Conservation (phyloP, 805 yeast species). For the Cyberlindnera maclurae region DNA sequence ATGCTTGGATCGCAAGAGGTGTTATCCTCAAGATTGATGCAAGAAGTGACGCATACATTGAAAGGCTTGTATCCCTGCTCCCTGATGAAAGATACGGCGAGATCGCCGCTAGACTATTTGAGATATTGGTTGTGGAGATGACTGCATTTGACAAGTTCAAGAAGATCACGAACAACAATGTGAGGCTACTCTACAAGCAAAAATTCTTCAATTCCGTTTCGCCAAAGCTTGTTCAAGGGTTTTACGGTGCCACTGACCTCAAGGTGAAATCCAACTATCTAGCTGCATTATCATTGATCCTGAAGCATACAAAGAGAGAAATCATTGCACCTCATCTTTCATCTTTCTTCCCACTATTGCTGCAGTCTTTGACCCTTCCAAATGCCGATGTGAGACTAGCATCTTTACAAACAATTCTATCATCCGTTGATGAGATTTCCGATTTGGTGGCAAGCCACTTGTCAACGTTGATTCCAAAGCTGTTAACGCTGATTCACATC, state of each 20-base stretch:
- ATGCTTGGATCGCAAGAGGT: constrained; percentile 70
- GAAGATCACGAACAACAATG: constrained; percentile 43
- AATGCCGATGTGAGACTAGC: constrained; percentile 45
- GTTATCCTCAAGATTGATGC: constrained; percentile 51
- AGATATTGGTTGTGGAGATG: constrained; percentile 61
- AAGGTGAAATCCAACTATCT: constrained; percentile 44
- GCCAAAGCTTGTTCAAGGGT: constrained; percentile 46
- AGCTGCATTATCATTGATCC: constrained; percentile 57
- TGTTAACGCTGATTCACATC: constrained; percentile 30
- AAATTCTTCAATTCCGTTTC: constrained; percentile 58
- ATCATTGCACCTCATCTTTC: constrained; percentile 60
- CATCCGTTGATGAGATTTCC: constrained; percentile 50
- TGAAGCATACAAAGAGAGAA: constrained; percentile 55
- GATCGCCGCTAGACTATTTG: constrained; percentile 44
- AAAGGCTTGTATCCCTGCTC: constrained; percentile 30
- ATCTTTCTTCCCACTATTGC: constrained; percentile 60
- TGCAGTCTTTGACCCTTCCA: constrained; percentile 50
- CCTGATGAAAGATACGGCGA: constrained; percentile 26
- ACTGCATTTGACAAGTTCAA: constrained; percentile 46
- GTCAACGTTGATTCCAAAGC: constrained; percentile 46
- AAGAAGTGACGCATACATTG: constrained; percentile 28
- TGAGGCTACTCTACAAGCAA: constrained; percentile 73
- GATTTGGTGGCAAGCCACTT: constrained; percentile 47
- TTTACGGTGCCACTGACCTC: constrained; percentile 24
- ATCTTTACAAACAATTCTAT: constrained; percentile 50